These are phyloP conservation scores for Cadophora luteo-olivacea DNA, from an alignment of 2,329 filamentous ascomycete species.

Conservation along the genomic window DNA sequence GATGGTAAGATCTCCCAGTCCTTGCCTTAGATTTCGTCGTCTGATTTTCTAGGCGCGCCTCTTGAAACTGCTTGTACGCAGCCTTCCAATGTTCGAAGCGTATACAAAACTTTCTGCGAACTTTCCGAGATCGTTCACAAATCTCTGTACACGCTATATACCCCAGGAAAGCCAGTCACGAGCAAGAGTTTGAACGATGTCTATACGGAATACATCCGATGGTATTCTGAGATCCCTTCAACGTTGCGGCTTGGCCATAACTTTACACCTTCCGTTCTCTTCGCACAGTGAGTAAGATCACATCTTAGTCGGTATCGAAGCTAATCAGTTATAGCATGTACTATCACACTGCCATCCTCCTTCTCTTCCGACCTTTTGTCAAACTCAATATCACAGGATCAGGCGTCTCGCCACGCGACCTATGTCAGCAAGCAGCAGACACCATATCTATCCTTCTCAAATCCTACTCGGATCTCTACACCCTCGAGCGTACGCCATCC, in stretches of 20 bases:
- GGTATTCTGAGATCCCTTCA: slow-evolving; percentile 73
- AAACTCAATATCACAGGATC: slow-evolving; percentile 40
- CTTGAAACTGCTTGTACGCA: slow-evolving; percentile 66
- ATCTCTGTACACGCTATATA: slow-evolving; percentile 65
- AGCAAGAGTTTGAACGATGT: slow-evolving; percentile 67
- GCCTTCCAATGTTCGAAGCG: slow-evolving; percentile 71
- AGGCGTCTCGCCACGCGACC: slow-evolving; percentile 39
- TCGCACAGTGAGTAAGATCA: slow-evolving; percentile 69
- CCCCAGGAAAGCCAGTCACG: slow-evolving; percentile 69
- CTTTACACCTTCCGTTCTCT: slow-evolving; percentile 75
- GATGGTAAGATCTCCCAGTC: slow-evolving; percentile 35
- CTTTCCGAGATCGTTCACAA: slow-evolving; percentile 77
- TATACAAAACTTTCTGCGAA: slow-evolving; percentile 73
- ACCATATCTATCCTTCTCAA: slow-evolving; percentile 45
- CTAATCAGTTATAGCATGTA: slow-evolving; percentile 62
- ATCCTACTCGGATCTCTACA: slow-evolving; percentile 44
- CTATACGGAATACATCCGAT: slow-evolving; percentile 73
- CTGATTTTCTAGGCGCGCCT: slow-evolving; percentile 45
- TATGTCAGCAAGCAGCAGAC: slow-evolving; percentile 45
- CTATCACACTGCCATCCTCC: slow-evolving; percentile 72
- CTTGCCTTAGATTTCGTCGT: background rate
- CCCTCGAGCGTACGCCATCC: slow-evolving; percentile 42
- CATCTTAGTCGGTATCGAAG: background rate
- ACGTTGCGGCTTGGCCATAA: slow-evolving; percentile 69
- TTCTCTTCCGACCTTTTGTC: slow-evolving; percentile 73